These are phyloP conservation scores for Sanchytrium tribonematis DNA, from an alignment of 371 early-diverging fungal species.

Conservation along the genomic window DNA sequence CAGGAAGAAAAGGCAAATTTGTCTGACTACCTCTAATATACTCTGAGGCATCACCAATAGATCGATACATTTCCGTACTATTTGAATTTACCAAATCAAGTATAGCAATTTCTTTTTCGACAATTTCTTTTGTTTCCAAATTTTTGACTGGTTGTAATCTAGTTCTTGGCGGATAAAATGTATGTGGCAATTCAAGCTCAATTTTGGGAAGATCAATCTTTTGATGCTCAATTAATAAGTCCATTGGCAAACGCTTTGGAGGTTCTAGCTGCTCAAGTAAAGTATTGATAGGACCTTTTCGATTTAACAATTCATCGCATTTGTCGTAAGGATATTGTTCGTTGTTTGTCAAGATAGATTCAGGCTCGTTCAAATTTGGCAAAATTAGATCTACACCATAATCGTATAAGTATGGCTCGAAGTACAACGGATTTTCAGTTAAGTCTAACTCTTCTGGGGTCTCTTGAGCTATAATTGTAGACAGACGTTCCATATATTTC, in stretches of 20 bases:
- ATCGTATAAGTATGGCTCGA: background rate
- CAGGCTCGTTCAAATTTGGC: background rate
- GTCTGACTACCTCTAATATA: conserved; percentile 22
- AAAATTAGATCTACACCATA: background rate
- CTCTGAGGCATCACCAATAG: background rate
- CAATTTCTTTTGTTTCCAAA: background rate
- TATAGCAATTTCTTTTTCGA: background rate
- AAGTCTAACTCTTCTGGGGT: background rate
- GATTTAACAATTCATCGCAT: background rate
- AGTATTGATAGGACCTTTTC: background rate
- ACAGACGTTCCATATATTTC: too few species aligned
- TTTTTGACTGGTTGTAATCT: background rate
- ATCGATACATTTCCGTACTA: background rate
- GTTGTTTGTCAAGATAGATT: background rate
- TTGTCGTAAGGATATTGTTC: background rate
- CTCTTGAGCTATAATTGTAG: too few species aligned
- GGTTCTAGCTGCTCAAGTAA: background rate
- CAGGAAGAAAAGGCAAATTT: conserved; percentile 52
- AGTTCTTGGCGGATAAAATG: background rate
- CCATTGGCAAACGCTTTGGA: background rate
- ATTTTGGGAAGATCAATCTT: too few species aligned
- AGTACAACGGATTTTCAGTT: background rate
- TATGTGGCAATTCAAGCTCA: background rate
- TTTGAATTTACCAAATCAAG: background rate
- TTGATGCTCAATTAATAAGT: background rate